A percentile compares a stretch with the other conserved stretches of the same genome.
phyloP scores from a whole-genome alignment of 2,329 filamentous ascomycete species.

The Trichoderma guizhouense region DNA sequence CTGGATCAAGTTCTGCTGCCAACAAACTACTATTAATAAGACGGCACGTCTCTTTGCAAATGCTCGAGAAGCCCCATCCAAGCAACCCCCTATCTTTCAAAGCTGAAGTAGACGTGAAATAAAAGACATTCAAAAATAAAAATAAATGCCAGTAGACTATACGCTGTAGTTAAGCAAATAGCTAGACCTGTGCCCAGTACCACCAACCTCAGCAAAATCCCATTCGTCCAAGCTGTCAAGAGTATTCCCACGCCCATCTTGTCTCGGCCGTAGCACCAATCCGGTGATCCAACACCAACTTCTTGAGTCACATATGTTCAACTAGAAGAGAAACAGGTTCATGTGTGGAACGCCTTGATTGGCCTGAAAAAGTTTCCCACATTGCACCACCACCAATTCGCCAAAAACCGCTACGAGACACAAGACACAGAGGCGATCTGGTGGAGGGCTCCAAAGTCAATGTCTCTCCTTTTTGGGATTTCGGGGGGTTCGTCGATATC shows the following conservation, averaged over 20 bases:
- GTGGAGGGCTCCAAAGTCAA: neutral
- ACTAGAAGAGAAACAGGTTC: neutral
- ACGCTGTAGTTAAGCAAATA: neutral
- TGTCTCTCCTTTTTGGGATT: neutral
- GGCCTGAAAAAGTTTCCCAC: neutral
- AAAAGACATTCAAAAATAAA: neutral
- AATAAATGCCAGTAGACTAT: neutral
- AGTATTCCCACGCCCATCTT: neutral
- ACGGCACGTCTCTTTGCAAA: neutral
- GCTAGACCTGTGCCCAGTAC: neutral
- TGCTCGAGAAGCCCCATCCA: neutral
- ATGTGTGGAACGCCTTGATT: neutral
- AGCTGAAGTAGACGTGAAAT: neutral
- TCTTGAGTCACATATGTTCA: neutral
- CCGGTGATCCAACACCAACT: neutral
- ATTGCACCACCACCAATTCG: neutral
- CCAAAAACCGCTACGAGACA: neutral
- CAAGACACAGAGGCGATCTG: neutral
- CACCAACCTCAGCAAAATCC: neutral
- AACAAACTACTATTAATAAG: neutral
- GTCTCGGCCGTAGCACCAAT: neutral
- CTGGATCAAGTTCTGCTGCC: neutral
- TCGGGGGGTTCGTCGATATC: neutral
- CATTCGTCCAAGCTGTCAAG: neutral
- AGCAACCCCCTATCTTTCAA: neutral